Evolutionary conservation across 805 yeast genomes (phyloP).

Genomic region (Kluyveromyces starmeri): DNA sequence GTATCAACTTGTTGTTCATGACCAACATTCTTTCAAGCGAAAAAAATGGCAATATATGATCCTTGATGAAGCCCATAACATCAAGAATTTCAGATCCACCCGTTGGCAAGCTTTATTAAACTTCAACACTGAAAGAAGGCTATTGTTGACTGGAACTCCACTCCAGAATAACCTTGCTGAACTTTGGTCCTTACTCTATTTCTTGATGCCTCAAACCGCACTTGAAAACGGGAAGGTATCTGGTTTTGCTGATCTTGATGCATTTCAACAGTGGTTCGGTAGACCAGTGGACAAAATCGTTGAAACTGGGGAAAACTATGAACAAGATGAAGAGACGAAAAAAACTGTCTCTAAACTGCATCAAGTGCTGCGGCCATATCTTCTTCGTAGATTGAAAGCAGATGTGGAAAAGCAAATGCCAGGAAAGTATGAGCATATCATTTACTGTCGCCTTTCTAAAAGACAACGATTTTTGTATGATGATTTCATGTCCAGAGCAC

Average conservation of each 20-base stretch:
- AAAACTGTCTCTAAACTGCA: slow-evolving; percentile 83
- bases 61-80: slow-evolving; percentile 95
- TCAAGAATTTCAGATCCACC: slow-evolving; percentile 90
- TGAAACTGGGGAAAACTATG: slow-evolving; percentile 46
- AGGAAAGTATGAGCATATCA: slow-evolving; percentile 89
- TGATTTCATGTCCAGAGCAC: slow-evolving; percentile 95
- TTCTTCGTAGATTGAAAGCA: slow-evolving; percentile 81
- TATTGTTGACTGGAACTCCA: slow-evolving; percentile 93
- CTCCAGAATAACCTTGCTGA: slow-evolving; percentile 91
- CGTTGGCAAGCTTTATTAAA: slow-evolving; percentile 95
- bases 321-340: slow-evolving; percentile 68
- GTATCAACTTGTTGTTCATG: slow-evolving; percentile 95
- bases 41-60: slow-evolving; percentile 96
- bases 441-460: slow-evolving; percentile 84
- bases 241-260: slow-evolving; percentile 93
- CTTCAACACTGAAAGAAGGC: slow-evolving; percentile 83
- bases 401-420: slow-evolving; percentile 99
- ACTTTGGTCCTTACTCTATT: slow-evolving; percentile 90
- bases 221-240: slow-evolving; percentile 44
- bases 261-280: slow-evolving; percentile 98
- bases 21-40: slow-evolving; percentile 86
- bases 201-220: slow-evolving; percentile 90
- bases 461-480: slow-evolving; percentile 88
- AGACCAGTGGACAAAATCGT: slow-evolving; percentile 88
- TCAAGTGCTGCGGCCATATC: slow-evolving; percentile 86